phyloP scores from a whole-genome alignment of 2,329 filamentous ascomycete species.

The Emydomyces testavorans region DNA sequence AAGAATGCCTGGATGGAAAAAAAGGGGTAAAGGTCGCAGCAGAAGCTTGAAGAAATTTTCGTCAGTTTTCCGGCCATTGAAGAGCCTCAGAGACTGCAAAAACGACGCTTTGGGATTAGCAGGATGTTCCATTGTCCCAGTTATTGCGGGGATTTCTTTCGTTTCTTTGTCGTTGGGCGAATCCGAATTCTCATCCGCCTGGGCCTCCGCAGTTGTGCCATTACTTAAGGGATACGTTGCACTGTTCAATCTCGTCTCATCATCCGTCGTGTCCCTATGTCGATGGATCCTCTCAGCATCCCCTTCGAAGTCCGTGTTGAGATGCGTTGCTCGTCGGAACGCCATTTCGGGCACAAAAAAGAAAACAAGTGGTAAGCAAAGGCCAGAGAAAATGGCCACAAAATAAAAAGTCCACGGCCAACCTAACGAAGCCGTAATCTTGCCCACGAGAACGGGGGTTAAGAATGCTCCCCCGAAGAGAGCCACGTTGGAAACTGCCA shows the following conservation, averaged over 20 bases:
- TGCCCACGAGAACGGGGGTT: slow-evolving; percentile 82
- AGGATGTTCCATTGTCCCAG: background rate
- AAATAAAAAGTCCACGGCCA: slow-evolving; percentile 87
- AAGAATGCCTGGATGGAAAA: slow-evolving; percentile 72
- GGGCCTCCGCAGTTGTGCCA: background rate
- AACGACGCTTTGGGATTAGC: slow-evolving; percentile 46
- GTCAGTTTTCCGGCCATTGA: slow-evolving; percentile 72
- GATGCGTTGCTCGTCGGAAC: slow-evolving; percentile 52
- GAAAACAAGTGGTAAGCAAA: slow-evolving; percentile 57
- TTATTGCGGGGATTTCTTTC: slow-evolving; percentile 4
- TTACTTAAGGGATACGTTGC: background rate
- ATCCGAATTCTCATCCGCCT: slow-evolving; percentile 5
- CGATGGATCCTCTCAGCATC: slow-evolving; percentile 21
- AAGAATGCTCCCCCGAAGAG: slow-evolving; percentile 61
- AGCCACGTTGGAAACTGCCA: slow-evolving; percentile 68
- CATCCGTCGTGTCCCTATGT: slow-evolving; percentile 9
- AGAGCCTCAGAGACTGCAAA: slow-evolving; percentile 50
- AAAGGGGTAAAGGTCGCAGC: slow-evolving; percentile 66
- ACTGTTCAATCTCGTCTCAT: background rate
- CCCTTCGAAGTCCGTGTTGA: slow-evolving; percentile 57
- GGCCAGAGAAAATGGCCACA: slow-evolving; percentile 68
- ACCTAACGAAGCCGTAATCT: slow-evolving; percentile 63
- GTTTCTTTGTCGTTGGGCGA: slow-evolving; percentile 11
- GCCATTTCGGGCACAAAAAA: slow-evolving; percentile 79
- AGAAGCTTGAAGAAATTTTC: slow-evolving; percentile 57